Percentiles rank a stretch among this genome's conserved stretches.
phyloP scores from a whole-genome alignment of 441 rosid genomes.

The Euphorbia corollata region DNA sequence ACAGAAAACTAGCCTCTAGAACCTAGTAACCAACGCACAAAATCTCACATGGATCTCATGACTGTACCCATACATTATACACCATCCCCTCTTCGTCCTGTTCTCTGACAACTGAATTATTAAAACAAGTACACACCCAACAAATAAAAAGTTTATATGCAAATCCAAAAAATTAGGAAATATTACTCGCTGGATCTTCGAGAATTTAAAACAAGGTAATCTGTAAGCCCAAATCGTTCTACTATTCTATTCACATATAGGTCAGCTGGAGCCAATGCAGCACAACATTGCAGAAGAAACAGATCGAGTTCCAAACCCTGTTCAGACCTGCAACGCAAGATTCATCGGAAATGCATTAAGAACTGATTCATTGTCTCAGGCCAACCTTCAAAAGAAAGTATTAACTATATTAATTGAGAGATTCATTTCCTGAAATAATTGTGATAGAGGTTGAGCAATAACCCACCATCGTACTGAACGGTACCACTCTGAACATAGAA shows the following conservation, averaged over 20 bases:
- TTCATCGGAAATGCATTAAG: constrained; percentile 22
- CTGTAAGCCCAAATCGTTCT: constrained; percentile 72
- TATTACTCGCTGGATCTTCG: constrained; percentile 60
- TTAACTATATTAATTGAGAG: background rate
- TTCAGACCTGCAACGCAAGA: constrained; percentile 68
- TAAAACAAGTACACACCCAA: background rate
- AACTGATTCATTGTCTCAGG: background rate
- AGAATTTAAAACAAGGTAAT: constrained; percentile 52
- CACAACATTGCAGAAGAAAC: constrained; percentile 95
- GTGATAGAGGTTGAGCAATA: constrained; percentile 12
- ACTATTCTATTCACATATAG: constrained; percentile 60
- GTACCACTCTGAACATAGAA: constrained; percentile 71
- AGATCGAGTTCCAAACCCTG: constrained; percentile 95
- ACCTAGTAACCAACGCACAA: background rate
- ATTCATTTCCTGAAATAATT: background rate
- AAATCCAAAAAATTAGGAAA: too few relatives aligned
- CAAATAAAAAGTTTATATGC: constrained; percentile 5
- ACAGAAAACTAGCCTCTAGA: background rate
- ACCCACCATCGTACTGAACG: constrained; percentile 79
- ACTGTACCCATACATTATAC: background rate
- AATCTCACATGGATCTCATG: background rate
- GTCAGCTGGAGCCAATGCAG: constrained; percentile 91
- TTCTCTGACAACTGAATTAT: background rate
- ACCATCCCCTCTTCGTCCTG: background rate
- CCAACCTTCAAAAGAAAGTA: constrained; percentile 5